These are phyloP conservation scores for Syncephalastrum racemosum DNA, from an alignment of 371 early-diverging fungal genomes.

Conservation along the genomic window DNA sequence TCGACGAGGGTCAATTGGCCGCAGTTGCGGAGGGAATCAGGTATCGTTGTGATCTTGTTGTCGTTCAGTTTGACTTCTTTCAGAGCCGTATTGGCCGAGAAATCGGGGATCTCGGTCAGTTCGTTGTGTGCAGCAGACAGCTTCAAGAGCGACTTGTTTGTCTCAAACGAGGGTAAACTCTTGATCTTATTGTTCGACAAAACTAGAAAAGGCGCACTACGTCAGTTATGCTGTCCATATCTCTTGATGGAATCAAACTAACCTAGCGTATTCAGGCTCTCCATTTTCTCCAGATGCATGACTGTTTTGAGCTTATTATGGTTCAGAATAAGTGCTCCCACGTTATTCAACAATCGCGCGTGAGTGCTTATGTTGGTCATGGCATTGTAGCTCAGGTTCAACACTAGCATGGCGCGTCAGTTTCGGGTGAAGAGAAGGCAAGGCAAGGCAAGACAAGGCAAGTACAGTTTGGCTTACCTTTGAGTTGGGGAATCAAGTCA, in stretches of 20 bases:
- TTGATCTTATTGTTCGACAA: slow-evolving; percentile 80
- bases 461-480: slow-evolving; percentile 46
- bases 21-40: slow-evolving; percentile 58
- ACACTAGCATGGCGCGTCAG: slow-evolving; percentile 35
- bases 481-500: slow-evolving; percentile 56
- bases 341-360: slow-evolving; percentile 52
- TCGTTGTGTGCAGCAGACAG: slow-evolving; percentile 77
- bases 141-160: slow-evolving; percentile 65
- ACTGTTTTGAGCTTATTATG: slow-evolving; percentile 70
- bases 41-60: slow-evolving; percentile 69
- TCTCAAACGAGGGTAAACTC: slow-evolving; percentile 54
- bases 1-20: slow-evolving; percentile 68
- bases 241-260: slow-evolving; percentile 6
- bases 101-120: slow-evolving; percentile 67
- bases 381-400: slow-evolving; percentile 77
- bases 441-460: slow-evolving; percentile 2
- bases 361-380: slow-evolving; percentile 62
- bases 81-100: slow-evolving; percentile 53
- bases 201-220: slow-evolving; percentile 35
- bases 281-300: slow-evolving; percentile 42
- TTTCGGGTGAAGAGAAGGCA: slow-evolving; percentile 1
- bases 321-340: slow-evolving; percentile 84
- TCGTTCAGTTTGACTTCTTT: slow-evolving; percentile 80
- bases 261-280: slow-evolving; percentile 73
- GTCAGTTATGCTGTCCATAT: neutral